Percentiles rank a stretch among this genome's conserved stretches.
Conservation (phyloP, 257 asterid genomes). For the Solanum appendiculatum region DNA sequence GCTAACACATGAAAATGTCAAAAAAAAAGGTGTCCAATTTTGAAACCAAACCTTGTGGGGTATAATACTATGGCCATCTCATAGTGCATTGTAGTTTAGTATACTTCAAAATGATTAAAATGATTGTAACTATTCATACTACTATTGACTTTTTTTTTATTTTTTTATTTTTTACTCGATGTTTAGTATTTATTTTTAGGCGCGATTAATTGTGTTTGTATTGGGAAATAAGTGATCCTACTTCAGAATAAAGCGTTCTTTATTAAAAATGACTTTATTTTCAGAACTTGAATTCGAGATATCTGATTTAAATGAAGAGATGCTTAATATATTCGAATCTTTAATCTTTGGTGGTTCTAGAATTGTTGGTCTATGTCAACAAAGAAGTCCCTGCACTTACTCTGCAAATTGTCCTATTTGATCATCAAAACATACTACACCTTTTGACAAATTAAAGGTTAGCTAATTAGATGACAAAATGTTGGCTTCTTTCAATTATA, state of each 20-base stretch:
- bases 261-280: not conserved
- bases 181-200: not conserved
- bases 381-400: not conserved
- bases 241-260: not conserved
- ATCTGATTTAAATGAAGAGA: fast-evolving
- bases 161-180: not conserved
- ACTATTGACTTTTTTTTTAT: not conserved
- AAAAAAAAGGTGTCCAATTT: not conserved
- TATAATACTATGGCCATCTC: not conserved
- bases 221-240: not conserved
- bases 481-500: not conserved
- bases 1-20: not conserved
- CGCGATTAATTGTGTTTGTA: not conserved
- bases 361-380: not conserved
- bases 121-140: not conserved
- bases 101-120: not conserved
- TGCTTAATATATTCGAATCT: not conserved
- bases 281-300: fast-evolving
- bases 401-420: not conserved
- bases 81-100: not conserved
- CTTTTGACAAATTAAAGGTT: not conserved
- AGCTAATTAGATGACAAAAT: not conserved
- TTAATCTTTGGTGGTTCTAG: not conserved
- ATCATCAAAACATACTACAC: not conserved
- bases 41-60: not conserved